Evolutionary conservation across 441 rosid genomes (phyloP).

Genomic region (Geranium incanum): DNA sequence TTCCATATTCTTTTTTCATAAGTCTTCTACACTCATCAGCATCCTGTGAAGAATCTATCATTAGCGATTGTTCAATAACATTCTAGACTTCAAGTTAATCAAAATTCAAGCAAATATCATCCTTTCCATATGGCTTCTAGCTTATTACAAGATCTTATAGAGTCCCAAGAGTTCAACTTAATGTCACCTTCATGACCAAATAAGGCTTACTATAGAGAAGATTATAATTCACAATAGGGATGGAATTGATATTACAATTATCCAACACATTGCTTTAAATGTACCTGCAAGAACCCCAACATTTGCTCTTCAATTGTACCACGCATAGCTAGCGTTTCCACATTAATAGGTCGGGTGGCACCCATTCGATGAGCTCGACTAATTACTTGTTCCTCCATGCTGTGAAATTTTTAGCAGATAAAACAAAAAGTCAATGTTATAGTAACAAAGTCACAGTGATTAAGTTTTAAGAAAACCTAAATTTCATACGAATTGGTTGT

Average conservation of each 20-base stretch:
- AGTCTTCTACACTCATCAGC: slow-evolving; percentile 46
- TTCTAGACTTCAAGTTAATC: neutral
- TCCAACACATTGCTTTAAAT: neutral
- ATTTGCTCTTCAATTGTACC: slow-evolving; percentile 94
- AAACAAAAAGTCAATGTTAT: slow-evolving; percentile 7
- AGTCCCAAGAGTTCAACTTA: neutral
- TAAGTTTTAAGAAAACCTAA: no score
- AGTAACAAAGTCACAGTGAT: no score
- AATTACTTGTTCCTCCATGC: slow-evolving; percentile 97
- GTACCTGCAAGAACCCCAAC: slow-evolving; percentile 74
- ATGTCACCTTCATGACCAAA: neutral
- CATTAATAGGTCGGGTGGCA: slow-evolving; percentile 79
- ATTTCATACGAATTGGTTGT: neutral
- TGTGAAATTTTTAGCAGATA: slow-evolving; percentile 26
- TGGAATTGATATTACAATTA: neutral
- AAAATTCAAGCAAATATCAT: neutral
- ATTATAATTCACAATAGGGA: neutral
- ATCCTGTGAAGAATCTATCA: slow-evolving; percentile 35
- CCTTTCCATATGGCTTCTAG: neutral
- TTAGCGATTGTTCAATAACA: neutral
- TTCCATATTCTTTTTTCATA: slow-evolving; percentile 41
- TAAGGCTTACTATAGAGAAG: neutral
- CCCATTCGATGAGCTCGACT: slow-evolving; percentile 99
- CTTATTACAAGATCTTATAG: no score
- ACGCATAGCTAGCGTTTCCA: slow-evolving; percentile 82